A percentile compares a stretch with the other conserved stretches of the same genome.
These are phyloP conservation scores for Sugiyamaella xylanicola DNA, from an alignment of 1,139 yeast species.

Conservation along the genomic window DNA sequence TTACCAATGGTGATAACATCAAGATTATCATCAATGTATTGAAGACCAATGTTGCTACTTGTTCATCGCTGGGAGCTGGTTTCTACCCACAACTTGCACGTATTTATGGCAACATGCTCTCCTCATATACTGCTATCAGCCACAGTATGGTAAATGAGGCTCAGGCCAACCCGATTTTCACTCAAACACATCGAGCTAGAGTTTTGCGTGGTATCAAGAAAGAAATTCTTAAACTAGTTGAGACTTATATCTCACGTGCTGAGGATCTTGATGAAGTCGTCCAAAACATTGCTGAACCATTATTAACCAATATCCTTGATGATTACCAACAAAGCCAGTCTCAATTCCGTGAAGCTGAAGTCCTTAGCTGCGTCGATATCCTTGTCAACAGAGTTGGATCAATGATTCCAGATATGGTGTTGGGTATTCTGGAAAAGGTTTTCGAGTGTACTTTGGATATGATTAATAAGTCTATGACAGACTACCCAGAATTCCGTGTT, in stretches of 20 bases:
- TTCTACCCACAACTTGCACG: conserved; percentile 86
- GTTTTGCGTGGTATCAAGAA: conserved; percentile 95
- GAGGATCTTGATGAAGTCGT: conserved; percentile 86
- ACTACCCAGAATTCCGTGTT: conserved; percentile 96
- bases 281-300: conserved; percentile 77
- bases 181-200: conserved; percentile 93
- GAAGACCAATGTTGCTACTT: conserved; percentile 92
- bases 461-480: conserved; percentile 94
- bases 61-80: conserved; percentile 89
- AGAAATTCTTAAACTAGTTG: conserved; percentile 87
- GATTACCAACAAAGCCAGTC: conserved; percentile 91
- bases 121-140: conserved; percentile 86
- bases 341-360: conserved; percentile 98
- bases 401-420: conserved; percentile 87
- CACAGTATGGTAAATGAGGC: conserved; percentile 56
- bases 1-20: conserved; percentile 83
- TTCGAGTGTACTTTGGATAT: conserved; percentile 93
- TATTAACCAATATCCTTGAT: conserved; percentile 81
- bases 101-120: conserved; percentile 87
- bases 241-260: conserved; percentile 84
- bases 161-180: conserved; percentile 39
- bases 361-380: conserved; percentile 90
- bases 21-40: conserved; percentile 91
- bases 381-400: conserved; percentile 85
- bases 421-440: conserved; percentile 82